Base-by-base conservation (phyloP, 495 filamentous ascomycete genomes). In the Talaromyces nanjingensis region DNA sequence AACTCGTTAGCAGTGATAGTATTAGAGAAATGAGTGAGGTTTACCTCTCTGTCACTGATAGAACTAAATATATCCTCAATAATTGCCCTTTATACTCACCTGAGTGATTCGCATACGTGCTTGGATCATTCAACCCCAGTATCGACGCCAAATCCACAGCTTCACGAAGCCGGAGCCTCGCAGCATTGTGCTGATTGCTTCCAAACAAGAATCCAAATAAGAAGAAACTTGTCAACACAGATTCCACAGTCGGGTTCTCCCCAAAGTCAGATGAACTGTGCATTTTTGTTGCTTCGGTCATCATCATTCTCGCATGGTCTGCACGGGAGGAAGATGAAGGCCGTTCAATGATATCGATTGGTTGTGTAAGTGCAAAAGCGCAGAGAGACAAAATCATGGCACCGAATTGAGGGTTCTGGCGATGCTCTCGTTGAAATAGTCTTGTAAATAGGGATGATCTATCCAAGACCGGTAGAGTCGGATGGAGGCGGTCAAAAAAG, bases 291-390 rank as follows among this genome's bases (percentile, higher is more conserved):
- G 88, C 86, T 73, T 94, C 91, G 60, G 92, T 84, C 73, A 96
- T 83, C 66, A 96, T 79, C 49, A 77, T 79, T 11, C 74, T 71
- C 18, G 79, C 75, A 9, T 88, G 87, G 39, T 83, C 79, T 20
- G 79, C 79, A 73, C 81, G 74, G 1, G 75, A 78, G 0, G 72
- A 76, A 2, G 75, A 73, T 0, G 76, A 77, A 0, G 76, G 72
- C 2, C 73, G 74, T 61, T 79, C 76, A 27, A 74, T 72, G 2
- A 84, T 76, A 27, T 79, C 74, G 63, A 93, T 91, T 0, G 91
- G 91, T 67, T 96, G 92, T 11, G 92, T 91, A 73, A 92, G 83
- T 70, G 92, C 89, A 73, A 91, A 94, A 14, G 89, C 90, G 68
- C 89, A 93, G 7, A 96, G 73, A 12, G 91, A 87, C 25, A 87